phyloP scores from a whole-genome alignment of 129 eudicot species.

The Helianthus tuberosus region DNA sequence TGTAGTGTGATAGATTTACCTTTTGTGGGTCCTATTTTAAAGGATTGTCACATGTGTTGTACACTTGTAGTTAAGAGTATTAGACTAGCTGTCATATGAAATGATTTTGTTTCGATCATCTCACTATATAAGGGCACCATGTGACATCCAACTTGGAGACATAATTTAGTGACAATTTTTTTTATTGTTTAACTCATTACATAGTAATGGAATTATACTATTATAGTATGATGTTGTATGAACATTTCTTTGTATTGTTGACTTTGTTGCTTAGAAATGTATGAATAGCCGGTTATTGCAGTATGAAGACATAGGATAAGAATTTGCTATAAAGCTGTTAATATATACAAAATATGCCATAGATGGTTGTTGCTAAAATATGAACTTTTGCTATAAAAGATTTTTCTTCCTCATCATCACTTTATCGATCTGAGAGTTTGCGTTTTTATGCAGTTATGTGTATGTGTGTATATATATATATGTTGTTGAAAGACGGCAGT shows the following conservation, averaged over 20 bases:
- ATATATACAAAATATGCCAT: not conserved
- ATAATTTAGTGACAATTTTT: not conserved
- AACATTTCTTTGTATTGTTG: not conserved
- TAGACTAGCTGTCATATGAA: not conserved
- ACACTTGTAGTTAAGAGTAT: not conserved
- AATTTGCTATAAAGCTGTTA: not conserved
- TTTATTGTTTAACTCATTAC: not conserved
- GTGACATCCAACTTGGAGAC: not conserved
- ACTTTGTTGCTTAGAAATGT: not conserved
- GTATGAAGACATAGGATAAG: not conserved
- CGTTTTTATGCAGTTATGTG: not conserved
- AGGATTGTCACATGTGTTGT: not conserved
- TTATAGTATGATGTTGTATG: slow-evolving; percentile 9
- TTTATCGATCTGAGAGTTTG: not conserved
- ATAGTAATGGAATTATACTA: slow-evolving; percentile 3
- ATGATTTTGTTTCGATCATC: not conserved
- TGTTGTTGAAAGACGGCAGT: no score
- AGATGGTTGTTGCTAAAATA: not conserved
- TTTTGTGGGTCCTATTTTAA: not conserved
- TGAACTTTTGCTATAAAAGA: not conserved
- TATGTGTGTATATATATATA: no score
- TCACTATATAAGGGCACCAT: not conserved
- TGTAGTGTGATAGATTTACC: not conserved
- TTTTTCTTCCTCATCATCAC: not conserved
- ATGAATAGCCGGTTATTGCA: not conserved